A percentile compares a stretch with the other conserved stretches of the same genome.
phyloP scores from a whole-genome alignment of 169 alveolate genomes.

The Prorocentrum cordatum region DNA sequence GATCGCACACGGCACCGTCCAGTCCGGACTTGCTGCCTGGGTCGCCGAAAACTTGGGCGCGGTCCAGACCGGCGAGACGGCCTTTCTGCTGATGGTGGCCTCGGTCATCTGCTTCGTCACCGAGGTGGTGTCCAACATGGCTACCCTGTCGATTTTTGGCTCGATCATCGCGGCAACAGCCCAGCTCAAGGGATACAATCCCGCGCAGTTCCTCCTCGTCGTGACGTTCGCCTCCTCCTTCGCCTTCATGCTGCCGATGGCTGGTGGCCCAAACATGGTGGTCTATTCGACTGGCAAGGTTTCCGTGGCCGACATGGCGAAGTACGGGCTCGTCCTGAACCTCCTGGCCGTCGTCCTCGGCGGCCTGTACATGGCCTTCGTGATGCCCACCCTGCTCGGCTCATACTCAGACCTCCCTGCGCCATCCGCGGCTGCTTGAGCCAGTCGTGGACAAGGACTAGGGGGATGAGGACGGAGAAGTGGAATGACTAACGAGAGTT shows the following conservation, averaged over 20 bases:
- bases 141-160: slow-evolving; percentile 21
- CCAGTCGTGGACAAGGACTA: no score
- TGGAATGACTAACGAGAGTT: no score
- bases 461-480: no score
- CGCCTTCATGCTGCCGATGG: slow-evolving; percentile 64
- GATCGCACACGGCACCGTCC: slow-evolving; percentile 37
- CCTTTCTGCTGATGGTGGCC: not conserved
- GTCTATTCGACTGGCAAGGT: slow-evolving; percentile 30
- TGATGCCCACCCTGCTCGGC: slow-evolving; percentile 18
- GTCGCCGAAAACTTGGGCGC: not conserved
- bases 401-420: no score
- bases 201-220: slow-evolving; percentile 16
- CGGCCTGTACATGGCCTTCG: not conserved
- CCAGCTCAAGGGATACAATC: slow-evolving; percentile 19
- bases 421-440: no score
- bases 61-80: not conserved
- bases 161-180: slow-evolving; percentile 29
- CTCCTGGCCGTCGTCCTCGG: not conserved
- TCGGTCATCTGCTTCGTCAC: slow-evolving; percentile 35
- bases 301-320: slow-evolving; percentile 16
- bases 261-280: slow-evolving; percentile 55
- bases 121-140: slow-evolving; percentile 44
- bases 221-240: slow-evolving; percentile 34
- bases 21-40: slow-evolving; percentile 10
- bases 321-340: slow-evolving; percentile 9